phyloP scores from a whole-genome alignment of 2,329 filamentous ascomycete species.

The Xylaria sp. region DNA sequence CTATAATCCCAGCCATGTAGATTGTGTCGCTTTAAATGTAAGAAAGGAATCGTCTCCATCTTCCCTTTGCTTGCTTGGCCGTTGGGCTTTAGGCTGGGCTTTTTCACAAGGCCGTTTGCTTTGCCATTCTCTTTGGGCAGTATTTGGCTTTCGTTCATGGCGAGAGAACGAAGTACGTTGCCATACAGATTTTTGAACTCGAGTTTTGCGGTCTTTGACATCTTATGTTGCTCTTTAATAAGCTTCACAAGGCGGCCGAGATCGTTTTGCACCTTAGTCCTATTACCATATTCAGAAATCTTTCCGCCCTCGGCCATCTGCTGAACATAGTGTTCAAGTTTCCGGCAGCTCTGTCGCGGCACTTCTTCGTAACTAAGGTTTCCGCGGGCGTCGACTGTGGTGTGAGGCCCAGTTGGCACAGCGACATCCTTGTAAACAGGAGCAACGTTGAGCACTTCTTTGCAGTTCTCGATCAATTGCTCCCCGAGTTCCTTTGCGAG shows the following conservation, averaged over 20 bases:
- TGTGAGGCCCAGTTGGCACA: constrained; percentile 87
- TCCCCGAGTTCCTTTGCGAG: constrained; percentile 94
- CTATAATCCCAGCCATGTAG: constrained; percentile 98
- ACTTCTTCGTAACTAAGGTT: constrained; percentile 92
- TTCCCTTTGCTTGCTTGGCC: constrained; percentile 76
- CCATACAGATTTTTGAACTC: constrained; percentile 96
- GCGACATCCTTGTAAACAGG: constrained; percentile 97
- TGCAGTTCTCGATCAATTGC: constrained; percentile 97
- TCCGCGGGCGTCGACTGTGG: constrained; percentile 88
- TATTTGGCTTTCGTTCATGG: constrained; percentile 98
- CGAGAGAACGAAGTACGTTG: constrained; percentile 90
- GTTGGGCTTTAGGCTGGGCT: constrained; percentile 56
- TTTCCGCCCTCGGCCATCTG: constrained; percentile 99
- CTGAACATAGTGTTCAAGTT: constrained; percentile 96
- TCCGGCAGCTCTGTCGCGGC: constrained; percentile 85
- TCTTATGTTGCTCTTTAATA: constrained; percentile 97
- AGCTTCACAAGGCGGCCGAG: constrained; percentile 95
- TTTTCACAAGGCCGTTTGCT: constrained; percentile 54
- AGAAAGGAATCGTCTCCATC: constrained; percentile 95
- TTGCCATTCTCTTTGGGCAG: constrained; percentile 85
- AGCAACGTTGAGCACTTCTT: constrained; percentile 80
- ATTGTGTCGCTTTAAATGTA: constrained; percentile 93
- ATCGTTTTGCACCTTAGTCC: constrained; percentile 97
- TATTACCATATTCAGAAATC: constrained; percentile 97
- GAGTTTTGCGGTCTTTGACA: constrained; percentile 93